These are phyloP conservation scores for Penicillium sp. DNA, from an alignment of 2,329 filamentous ascomycete species.

Conservation along the genomic window DNA sequence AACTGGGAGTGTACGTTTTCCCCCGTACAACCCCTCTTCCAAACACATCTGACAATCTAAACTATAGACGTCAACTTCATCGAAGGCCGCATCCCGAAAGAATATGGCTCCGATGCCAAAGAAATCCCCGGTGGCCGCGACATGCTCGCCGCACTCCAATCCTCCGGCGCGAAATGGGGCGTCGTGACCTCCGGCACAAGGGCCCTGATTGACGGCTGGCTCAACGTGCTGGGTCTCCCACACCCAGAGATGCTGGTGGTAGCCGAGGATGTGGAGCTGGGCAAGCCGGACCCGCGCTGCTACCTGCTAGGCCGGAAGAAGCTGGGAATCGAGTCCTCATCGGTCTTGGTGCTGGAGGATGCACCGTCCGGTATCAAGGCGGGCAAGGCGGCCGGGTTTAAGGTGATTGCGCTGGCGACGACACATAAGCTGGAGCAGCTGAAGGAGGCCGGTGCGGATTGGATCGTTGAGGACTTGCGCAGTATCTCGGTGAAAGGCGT, in stretches of 20 bases:
- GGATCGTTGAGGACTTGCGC: conserved; percentile 76
- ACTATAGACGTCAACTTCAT: conserved; percentile 70
- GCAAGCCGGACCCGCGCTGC: conserved; percentile 75
- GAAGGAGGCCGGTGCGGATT: conserved; percentile 75
- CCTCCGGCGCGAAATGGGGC: conserved; percentile 69
- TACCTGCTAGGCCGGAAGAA: conserved; percentile 67
- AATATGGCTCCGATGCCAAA: conserved; percentile 72
- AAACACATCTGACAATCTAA: not conserved
- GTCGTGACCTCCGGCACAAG: conserved; percentile 74
- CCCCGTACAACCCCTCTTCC: not conserved
- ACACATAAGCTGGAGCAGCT: conserved; percentile 76
- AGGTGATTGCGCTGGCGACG: conserved; percentile 78
- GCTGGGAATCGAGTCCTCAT: conserved; percentile 53
- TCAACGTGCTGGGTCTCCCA: conserved; percentile 64
- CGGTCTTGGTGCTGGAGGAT: conserved; percentile 79
- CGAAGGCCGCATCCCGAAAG: conserved; percentile 73
- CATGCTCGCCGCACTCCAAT: conserved; percentile 66
- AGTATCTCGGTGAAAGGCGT: conserved; percentile 64
- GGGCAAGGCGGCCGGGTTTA: conserved; percentile 82
- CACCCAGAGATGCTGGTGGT: conserved; percentile 66
- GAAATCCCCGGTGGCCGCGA: conserved; percentile 81
- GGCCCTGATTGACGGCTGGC: conserved; percentile 68
- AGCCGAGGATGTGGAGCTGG: conserved; percentile 70
- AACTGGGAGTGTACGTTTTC: conserved; percentile 81
- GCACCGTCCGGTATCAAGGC: conserved; percentile 80